Evolutionary conservation across 371 early-diverging fungal species (phyloP), one percentile per base, ranked within the genome.

Genomic region (Funneliformis caledonium): DNA sequence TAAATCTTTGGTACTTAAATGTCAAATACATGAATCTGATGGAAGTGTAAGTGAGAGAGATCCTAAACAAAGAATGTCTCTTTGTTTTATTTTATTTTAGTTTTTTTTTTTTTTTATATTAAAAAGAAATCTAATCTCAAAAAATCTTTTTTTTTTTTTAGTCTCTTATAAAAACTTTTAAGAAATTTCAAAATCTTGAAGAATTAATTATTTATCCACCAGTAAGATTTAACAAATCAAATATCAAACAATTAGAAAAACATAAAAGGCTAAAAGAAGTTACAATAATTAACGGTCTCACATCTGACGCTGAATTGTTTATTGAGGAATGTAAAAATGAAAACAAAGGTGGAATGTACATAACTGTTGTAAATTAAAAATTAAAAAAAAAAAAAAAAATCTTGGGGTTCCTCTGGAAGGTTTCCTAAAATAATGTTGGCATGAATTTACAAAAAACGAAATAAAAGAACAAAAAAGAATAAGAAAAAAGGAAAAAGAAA

Each of bases 161-260:
- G 69, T n/a, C n/a, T 43, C 69, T 69, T 69, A 0, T 69, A 22
- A 69, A 14, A 22, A 22, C 69, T 10, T 43, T 69, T n/a, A 37
- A 43, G 8, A 69, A 45, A 69, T 69, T 69, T 47, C 37, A 69
- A 69, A 69, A 69, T 69, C 69, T 69, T 69, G 69, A 69, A 69
- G 69, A 69, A 43, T 69, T 69, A 37, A 37, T 43, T 4, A 69
- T 69, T n/a, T 69, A n/a, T 6, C 37, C 69, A 69, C 43, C 47
- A n/a, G 45, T 43, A 45, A 69, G 45, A 69, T 69, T 69, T 43
- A 42, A 16, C 4, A 43, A 37, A 16, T 37, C 19, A n/a, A 10
- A 69, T 43, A 69, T 69, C n/a, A 69, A 43, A 69, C 69, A 69
- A 69, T 69, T 69, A 19, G 69, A 69, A 45, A 69, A 43, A 69